Evolutionary conservation across 345 rosid genomes (phyloP).

Genomic region (Noccaea bulbosa): DNA sequence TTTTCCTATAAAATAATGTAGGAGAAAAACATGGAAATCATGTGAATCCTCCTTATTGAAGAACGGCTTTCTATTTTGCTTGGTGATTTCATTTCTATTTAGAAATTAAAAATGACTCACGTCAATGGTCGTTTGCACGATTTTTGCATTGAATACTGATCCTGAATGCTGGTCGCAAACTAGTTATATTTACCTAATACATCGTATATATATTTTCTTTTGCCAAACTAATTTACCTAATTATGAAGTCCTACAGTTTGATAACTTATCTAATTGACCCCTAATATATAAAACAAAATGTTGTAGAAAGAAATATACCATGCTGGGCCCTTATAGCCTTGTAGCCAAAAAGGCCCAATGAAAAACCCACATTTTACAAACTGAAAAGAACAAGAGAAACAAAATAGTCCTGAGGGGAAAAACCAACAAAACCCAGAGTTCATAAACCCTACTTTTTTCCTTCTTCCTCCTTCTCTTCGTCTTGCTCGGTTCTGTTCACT

Average conservation of each 20-base stretch:
- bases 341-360: conserved; percentile 7
- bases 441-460: conserved; percentile 46
- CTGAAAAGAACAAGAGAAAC: not conserved
- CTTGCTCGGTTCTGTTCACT: not conserved
- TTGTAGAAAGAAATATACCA: not conserved
- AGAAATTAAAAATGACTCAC: too few species aligned
- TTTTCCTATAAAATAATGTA: too few species aligned
- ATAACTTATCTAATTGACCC: not conserved
- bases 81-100: too few species aligned
- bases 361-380: conserved; percentile 1
- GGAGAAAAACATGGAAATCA: too few species aligned
- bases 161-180: too few species aligned
- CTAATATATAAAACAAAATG: not conserved
- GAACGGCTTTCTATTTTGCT: too few species aligned
- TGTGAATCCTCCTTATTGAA: too few species aligned
- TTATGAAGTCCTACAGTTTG: not conserved
- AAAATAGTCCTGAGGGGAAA: not conserved
- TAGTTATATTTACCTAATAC: too few species aligned
- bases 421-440: conserved; percentile 41
- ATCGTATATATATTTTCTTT: too few species aligned
- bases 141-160: too few species aligned
- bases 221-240: too few species aligned
- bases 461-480: conserved; percentile 20
- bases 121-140: too few species aligned
- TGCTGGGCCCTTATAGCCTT: not conserved